These are phyloP conservation scores for Vaccinium darrowii DNA, from an alignment of 148 eudicot genomes.

Conservation along the genomic window DNA sequence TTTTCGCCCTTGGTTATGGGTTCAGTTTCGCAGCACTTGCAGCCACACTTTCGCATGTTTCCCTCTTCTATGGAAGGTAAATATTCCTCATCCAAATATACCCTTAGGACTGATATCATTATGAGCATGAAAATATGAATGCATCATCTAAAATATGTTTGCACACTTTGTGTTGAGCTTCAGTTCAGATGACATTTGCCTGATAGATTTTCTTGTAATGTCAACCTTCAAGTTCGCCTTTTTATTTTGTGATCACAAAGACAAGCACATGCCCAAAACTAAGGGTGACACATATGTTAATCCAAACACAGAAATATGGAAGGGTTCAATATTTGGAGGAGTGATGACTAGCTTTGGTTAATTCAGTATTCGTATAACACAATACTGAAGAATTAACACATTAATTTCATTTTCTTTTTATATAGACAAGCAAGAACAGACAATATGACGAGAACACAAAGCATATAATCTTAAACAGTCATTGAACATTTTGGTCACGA, in stretches of 20 bases:
- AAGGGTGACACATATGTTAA: not conserved
- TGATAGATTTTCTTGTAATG: not conserved
- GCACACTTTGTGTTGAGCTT: not conserved
- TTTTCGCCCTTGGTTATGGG: conserved; percentile 90
- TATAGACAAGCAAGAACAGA: not conserved
- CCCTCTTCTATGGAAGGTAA: conserved; percentile 85
- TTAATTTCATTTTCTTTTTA: not conserved
- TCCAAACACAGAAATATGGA: no score
- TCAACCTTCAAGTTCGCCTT: not conserved
- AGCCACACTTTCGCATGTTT: conserved; percentile 75
- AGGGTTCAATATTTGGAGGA: not conserved
- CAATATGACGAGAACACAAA: not conserved
- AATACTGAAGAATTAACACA: not conserved
- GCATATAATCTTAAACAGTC: not conserved
- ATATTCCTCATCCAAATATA: not conserved
- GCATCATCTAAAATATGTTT: not conserved
- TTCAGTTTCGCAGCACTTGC: conserved; percentile 92
- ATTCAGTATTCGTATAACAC: not conserved
- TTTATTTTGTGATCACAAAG: not conserved
- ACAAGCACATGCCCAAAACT: not conserved
- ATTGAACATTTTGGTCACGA: not conserved
- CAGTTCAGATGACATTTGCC: not conserved
- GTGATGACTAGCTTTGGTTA: not conserved
- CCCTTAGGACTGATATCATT: not conserved
- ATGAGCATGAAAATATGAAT: not conserved